Percentiles rank a stretch among this genome's conserved stretches.
phyloP scores from a whole-genome alignment of 2,329 filamentous ascomycete genomes.

The Fusarium continuum region DNA sequence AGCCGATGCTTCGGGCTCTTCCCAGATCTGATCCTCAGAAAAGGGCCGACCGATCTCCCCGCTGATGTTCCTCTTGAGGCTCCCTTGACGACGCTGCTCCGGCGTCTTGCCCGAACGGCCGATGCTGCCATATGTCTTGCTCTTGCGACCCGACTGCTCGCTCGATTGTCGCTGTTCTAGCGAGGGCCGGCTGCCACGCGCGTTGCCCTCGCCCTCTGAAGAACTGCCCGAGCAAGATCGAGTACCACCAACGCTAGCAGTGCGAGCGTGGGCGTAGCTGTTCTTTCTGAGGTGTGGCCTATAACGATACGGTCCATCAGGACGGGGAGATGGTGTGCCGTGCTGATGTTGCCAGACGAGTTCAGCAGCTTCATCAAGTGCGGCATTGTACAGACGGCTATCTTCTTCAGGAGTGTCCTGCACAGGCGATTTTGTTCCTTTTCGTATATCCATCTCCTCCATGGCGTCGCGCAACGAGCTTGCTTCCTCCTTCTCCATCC shows the following conservation, averaged over 20 bases:
- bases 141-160: conserved; percentile 36
- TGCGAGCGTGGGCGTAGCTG: conserved; percentile 74
- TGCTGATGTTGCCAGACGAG: conserved; percentile 81
- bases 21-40: conserved; percentile 84
- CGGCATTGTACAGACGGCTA: conserved; percentile 73
- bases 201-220: conserved; percentile 56
- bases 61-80: conserved; percentile 74
- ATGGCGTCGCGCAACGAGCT: conserved; percentile 75
- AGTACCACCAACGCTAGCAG: conserved; percentile 62
- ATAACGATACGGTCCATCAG: conserved; percentile 73
- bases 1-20: conserved; percentile 73
- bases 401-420: conserved; percentile 57
- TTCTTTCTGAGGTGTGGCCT: conserved; percentile 74
- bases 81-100: conserved; percentile 66
- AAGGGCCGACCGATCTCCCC: conserved; percentile 73
- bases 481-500: conserved; percentile 84
- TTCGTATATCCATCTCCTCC: conserved; percentile 73
- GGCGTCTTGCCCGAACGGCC: conserved; percentile 49
- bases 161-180: conserved; percentile 35
- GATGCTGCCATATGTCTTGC: conserved; percentile 55
- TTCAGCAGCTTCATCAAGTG: conserved; percentile 80
- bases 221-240: conserved; percentile 64
- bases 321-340: conserved; percentile 60
- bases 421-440: conserved; percentile 42
- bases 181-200: conserved; percentile 45